Base-by-base conservation (phyloP, 225 moss, liverwort and hornwort genomes). In the Polytrichum formosum region DNA sequence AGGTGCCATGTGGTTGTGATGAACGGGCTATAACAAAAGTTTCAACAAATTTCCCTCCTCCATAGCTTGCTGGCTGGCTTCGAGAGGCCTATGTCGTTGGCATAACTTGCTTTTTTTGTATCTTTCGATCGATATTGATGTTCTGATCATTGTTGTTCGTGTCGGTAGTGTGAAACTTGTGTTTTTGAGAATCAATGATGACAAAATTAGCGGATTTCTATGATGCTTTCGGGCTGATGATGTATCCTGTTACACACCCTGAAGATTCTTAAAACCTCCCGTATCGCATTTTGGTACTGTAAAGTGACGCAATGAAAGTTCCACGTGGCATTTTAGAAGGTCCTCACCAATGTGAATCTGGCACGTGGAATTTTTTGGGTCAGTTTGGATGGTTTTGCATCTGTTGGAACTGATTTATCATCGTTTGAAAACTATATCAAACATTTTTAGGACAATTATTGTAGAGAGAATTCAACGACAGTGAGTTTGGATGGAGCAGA, bases 1-100 rank as follows among this genome's bases (percentile, higher is more conserved):
- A 19, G 13, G 37, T 66, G 62, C 71, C 17, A 4, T 64, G 65
- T 13, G 25, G 78, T 75, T 33, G 19, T 65, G 26, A 66, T 19
- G 30, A 61, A n/a, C 53, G 60, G 79, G 85, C 85, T 23, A 79
- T 4, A 46, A 4, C 13, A 13, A 82, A 61, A 53, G 0, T 33
- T 56, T 64, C 82, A 82, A 82, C 79, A 85, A 63, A 70, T 70
- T 78, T 76, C 71, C 73, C 82, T 71, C 73, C 58, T 79, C 73
- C 65, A n/a, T 62, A 67, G 74, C 65, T 25, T 73, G 31, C 2
- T 0, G 53, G 9, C 26, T 78, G 76, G 76, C 68, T 68, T 71
- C 17, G 65, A 70, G 78, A 73, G 73, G 78, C 81, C 85, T 85
- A 66, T 70, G 73, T 73, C 68, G 65, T 71, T 72, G 68, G 60